A percentile compares a stretch with the other conserved stretches of the same genome.
phyloP scores from a whole-genome alignment of 768 basidiomycete species.

The Podaxis pistillaris region DNA sequence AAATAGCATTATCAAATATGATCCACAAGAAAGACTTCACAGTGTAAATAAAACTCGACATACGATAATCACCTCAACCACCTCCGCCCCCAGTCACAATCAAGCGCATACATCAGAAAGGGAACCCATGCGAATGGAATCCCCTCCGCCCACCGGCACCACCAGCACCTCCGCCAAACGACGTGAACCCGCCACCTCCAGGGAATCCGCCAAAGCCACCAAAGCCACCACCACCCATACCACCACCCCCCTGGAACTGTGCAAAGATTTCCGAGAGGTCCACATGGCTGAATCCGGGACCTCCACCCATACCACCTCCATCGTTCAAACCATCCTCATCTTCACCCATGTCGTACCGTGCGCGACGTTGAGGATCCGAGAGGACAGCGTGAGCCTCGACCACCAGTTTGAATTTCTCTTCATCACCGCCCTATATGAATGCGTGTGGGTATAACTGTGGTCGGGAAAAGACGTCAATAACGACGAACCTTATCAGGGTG shows the following conservation, averaged over 20 bases:
- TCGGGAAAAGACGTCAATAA: conserved; percentile 10
- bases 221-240: conserved; percentile 31
- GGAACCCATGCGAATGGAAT: conserved; percentile 32
- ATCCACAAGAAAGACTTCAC: background rate
- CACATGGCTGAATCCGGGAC: conserved; percentile 35
- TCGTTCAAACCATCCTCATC: conserved; percentile 70
- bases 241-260: conserved; percentile 52
- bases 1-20: background rate
- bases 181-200: conserved; percentile 22
- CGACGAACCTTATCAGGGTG: conserved; percentile 75
- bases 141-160: conserved; percentile 19
- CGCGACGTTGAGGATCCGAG: conserved; percentile 69
- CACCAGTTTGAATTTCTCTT: conserved; percentile 93
- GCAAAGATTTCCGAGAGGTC: conserved; percentile 67
- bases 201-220: conserved; percentile 24
- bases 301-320: conserved; percentile 41
- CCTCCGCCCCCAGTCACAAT: background rate
- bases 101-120: conserved; percentile 23
- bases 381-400: conserved; percentile 81
- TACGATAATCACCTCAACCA: background rate
- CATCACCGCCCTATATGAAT: conserved; percentile 74
- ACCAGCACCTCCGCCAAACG: conserved; percentile 5
- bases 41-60: background rate
- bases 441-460: background rate
- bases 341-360: conserved; percentile 80